Conservation (phyloP, 2,329 filamentous ascomycete species). For the Cucurbitaria berberidis region DNA sequence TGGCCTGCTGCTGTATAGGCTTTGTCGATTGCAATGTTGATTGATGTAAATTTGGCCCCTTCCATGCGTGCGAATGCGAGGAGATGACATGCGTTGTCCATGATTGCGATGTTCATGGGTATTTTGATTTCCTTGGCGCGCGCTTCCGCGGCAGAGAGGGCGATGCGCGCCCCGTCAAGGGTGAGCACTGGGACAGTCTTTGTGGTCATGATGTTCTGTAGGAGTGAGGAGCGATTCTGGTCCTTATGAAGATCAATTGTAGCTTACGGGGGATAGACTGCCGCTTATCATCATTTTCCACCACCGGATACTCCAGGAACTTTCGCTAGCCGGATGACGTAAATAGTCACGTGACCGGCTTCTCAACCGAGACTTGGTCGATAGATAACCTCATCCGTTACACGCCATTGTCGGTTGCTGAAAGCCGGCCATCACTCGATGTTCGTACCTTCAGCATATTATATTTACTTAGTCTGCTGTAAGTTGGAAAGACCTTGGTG, state of each 20-base stretch:
- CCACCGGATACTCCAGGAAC: conserved; percentile 1
- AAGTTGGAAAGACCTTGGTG: too few species aligned
- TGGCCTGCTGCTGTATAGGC: conserved; percentile 65
- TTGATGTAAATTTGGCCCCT: conserved; percentile 57
- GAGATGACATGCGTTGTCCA: conserved; percentile 55
- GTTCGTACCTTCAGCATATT: too few species aligned
- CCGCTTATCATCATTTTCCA: not conserved
- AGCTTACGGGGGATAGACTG: not conserved
- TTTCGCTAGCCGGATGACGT: not conserved
- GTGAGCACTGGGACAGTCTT: conserved; percentile 42
- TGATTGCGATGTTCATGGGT: conserved; percentile 59
- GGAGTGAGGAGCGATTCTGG: not conserved
- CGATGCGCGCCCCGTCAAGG: conserved; percentile 45
- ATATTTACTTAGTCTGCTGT: too few species aligned
- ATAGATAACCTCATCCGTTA: not conserved
- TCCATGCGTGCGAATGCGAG: conserved; percentile 58
- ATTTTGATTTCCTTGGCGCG: conserved; percentile 46
- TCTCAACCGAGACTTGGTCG: not conserved
- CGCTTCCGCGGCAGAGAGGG: conserved; percentile 45
- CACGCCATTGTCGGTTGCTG: not conserved
- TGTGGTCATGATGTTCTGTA: conserved; percentile 37
- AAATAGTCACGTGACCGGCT: not conserved
- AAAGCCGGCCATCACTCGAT: too few species aligned
- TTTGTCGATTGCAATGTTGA: conserved; percentile 68
- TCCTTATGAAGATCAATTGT: not conserved